Base-by-base conservation (phyloP, 139 green algal species). In the Gonium pectorale region DNA sequence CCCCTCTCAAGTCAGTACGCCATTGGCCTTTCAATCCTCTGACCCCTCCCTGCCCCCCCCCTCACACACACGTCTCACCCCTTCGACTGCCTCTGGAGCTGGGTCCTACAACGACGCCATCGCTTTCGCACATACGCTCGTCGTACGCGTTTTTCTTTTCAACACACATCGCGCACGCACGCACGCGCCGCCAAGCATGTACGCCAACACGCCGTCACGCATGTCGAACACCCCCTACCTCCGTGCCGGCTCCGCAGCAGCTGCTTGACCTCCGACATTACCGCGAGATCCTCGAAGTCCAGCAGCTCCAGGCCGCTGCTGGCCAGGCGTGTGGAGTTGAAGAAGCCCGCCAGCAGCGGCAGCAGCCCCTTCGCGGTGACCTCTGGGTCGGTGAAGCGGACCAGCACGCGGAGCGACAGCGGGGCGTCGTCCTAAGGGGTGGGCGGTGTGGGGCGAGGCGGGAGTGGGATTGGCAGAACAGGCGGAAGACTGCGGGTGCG, bases 221-320 rank as follows among this genome's bases (percentile, higher is more conserved):
- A 13, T 33, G 60, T 67, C 27, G 8, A 15, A 7, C n/a, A 40
- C 15, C 60, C 17, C 67, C 0, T 43, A 88, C 83, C 63, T 59
- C n/a, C 35, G 33, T 80, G 35, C 19, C 85, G 37, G 5, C 46
- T 51, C 19, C 31, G 11, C 33, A 88, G 73, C 49, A 80, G 81
- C 64, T 64, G 37, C n/a, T 63, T 67, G 29, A 72, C 83, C 83
- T 88, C 38, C 7, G 62, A n/a, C 35, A 88, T 64, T 0, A 85
- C 31, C 3, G 38, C 49, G 51, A 60, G 31, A 38, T 67, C 31
- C 31, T 64, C 66, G n/a, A 88, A 88, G 5, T 85, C 63, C 59
- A 88, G 52, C 29, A 88, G 33, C 49, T 88, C 73, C 15, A 79
- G 44, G 4, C 44, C 70, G 51, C 51, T 67, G 71, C 49, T 80